Evolutionary conservation across 306 rosid genomes (phyloP).

Genomic region (Canavalia ensiformis): DNA sequence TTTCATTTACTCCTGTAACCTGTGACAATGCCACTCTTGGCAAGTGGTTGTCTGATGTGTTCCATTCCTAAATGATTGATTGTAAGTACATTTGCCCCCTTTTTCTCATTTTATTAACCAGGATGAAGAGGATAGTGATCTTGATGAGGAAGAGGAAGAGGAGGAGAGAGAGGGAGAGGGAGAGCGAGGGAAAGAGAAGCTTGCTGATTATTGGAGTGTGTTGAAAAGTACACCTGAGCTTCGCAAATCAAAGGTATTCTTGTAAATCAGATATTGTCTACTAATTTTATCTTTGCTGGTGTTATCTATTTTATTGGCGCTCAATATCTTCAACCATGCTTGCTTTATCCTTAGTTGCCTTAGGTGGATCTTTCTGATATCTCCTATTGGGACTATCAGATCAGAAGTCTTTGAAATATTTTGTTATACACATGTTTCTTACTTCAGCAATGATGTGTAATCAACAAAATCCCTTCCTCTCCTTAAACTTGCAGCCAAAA

Average conservation of each 20-base stretch:
- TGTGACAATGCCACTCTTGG: not conserved
- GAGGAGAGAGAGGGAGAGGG: slow-evolving; percentile 41
- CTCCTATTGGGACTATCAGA: not conserved
- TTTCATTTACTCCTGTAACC: slow-evolving; percentile 31
- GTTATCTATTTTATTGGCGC: not conserved
- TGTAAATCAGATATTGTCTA: slow-evolving; percentile 32
- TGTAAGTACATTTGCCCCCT: slow-evolving; percentile 39
- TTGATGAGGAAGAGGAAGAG: slow-evolving; percentile 60
- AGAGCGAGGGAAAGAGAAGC: slow-evolving; percentile 64
- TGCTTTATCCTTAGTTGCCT: slow-evolving; percentile 12
- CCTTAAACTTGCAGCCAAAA: slow-evolving; percentile 64
- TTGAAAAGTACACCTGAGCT: slow-evolving; percentile 82
- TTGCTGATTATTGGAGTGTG: slow-evolving; percentile 90
- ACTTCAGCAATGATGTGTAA: slow-evolving; percentile 11
- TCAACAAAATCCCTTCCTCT: slow-evolving; percentile 2
- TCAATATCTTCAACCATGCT: slow-evolving; percentile 7
- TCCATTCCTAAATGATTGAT: slow-evolving; percentile 37
- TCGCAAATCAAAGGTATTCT: slow-evolving; percentile 78
- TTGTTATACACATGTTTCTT: slow-evolving; percentile 30
- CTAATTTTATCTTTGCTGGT: slow-evolving; percentile 11
- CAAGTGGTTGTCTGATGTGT: slow-evolving; percentile 3
- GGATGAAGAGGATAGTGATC: slow-evolving; percentile 90
- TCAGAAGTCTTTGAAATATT: slow-evolving; percentile 29
- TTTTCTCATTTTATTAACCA: slow-evolving; percentile 43
- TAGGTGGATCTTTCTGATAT: slow-evolving; percentile 27